phyloP scores from a whole-genome alignment of 2,329 filamentous ascomycete genomes.

The Fusarium stilboides region DNA sequence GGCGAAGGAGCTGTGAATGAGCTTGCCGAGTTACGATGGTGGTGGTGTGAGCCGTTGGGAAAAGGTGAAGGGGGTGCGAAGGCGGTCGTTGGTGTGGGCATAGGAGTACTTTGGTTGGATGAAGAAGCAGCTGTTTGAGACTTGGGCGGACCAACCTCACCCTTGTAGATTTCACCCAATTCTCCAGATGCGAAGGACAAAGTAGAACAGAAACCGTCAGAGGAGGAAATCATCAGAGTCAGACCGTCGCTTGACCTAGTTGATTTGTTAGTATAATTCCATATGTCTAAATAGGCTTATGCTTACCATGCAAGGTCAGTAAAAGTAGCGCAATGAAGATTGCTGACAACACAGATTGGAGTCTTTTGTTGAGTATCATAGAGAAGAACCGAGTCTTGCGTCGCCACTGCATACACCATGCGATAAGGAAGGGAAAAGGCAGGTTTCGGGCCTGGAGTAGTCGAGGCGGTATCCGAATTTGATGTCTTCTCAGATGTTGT shows the following conservation, averaged over 20 bases:
- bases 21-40: conserved; percentile 71
- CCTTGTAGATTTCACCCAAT: conserved; percentile 84
- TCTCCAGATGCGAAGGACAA: conserved; percentile 88
- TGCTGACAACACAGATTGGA: conserved; percentile 94
- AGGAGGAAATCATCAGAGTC: conserved; percentile 91
- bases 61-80: conserved; percentile 75
- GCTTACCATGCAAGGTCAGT: conserved; percentile 94
- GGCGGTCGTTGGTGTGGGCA: conserved; percentile 77
- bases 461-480: conserved; percentile 60
- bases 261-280: conserved; percentile 50
- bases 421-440: conserved; percentile 91
- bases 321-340: conserved; percentile 96
- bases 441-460: conserved; percentile 73
- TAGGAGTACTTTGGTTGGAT: conserved; percentile 76
- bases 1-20: conserved; percentile 72
- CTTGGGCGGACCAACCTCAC: conserved; percentile 71
- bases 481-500: conserved; percentile 66
- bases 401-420: conserved; percentile 96
- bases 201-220: conserved; percentile 96
- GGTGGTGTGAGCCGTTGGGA: conserved; percentile 63
- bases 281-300: neutral
- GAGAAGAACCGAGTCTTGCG: conserved; percentile 92
- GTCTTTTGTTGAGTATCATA: conserved; percentile 98
- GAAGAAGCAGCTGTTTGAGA: conserved; percentile 60
- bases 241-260: conserved; percentile 66